Percentiles rank a stretch among this genome's conserved stretches.
Evolutionary conservation across 352 stramenopile species (phyloP).

Genomic region (Globisporangium viniferum): DNA sequence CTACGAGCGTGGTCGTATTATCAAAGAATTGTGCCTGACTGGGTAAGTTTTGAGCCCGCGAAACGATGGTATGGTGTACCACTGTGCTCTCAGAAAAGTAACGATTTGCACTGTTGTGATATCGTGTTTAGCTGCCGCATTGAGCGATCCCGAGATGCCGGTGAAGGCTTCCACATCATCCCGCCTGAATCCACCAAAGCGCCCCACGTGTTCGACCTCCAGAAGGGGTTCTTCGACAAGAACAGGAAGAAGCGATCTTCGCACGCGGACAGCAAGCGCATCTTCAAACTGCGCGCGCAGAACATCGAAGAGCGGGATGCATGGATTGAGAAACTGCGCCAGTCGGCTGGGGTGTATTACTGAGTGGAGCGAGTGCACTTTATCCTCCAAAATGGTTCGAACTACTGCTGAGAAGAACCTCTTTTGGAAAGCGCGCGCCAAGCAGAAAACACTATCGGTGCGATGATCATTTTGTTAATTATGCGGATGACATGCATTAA

Average conservation of each 20-base stretch:
- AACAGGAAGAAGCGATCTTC: conserved; percentile 77
- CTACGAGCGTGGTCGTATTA: conserved; percentile 83
- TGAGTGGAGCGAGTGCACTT: conserved; percentile 2
- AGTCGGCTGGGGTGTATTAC: conserved; percentile 43
- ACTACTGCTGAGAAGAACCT: background rate
- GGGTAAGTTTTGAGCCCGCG: conserved; percentile 33
- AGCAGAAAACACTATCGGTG: background rate
- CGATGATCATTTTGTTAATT: conserved; percentile 4
- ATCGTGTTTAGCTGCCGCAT: conserved; percentile 47
- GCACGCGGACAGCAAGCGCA: conserved; percentile 59
- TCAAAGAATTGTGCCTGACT: conserved; percentile 80
- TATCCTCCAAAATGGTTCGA: background rate
- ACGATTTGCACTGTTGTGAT: background rate
- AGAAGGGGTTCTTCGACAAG: conserved; percentile 77
- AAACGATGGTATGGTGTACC: background rate
- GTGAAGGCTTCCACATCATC: conserved; percentile 83
- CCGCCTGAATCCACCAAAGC: conserved; percentile 45
- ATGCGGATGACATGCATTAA: background rate
- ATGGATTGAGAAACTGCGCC: conserved; percentile 77
- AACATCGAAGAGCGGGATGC: conserved; percentile 80
- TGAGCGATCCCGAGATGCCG: conserved; percentile 67
- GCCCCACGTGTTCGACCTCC: conserved; percentile 69
- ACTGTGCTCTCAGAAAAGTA: background rate
- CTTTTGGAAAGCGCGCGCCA: background rate
- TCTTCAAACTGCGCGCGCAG: conserved; percentile 82